These are phyloP conservation scores for Phalaenopsis aphrodite DNA, from an alignment of 106 monocot genomes.

Conservation along the genomic window DNA sequence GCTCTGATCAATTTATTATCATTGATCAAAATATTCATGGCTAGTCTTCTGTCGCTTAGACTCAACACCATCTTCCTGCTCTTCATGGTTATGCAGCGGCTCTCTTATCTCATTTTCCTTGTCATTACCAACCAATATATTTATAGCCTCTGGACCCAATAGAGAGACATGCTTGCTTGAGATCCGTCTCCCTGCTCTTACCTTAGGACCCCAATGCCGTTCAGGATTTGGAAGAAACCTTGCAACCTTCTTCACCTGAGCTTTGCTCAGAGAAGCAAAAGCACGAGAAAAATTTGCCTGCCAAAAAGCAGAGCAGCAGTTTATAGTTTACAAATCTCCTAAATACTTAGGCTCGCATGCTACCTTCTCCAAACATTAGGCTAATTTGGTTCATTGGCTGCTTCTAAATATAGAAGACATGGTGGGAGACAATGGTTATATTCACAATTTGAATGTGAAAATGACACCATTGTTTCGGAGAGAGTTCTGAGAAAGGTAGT, in stretches of 20 bases:
- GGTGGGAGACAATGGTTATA: too few relatives aligned
- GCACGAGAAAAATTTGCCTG: conserved; percentile 82
- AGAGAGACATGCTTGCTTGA: conserved; percentile 78
- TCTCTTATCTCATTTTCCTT: neutral
- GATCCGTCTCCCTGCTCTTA: conserved; percentile 73
- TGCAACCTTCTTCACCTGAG: conserved; percentile 66
- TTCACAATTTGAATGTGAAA: too few relatives aligned
- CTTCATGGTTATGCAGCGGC: neutral
- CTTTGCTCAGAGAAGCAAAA: conserved; percentile 63
- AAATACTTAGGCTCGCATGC: too few relatives aligned
- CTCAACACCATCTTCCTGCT: conserved; percentile 12
- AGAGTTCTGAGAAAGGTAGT: too few relatives aligned
- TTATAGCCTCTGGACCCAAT: conserved; percentile 28
- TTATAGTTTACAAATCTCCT: neutral
- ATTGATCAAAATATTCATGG: conserved; percentile 14
- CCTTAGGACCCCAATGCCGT: conserved; percentile 80
- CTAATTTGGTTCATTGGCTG: too few relatives aligned
- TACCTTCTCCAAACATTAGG: too few relatives aligned
- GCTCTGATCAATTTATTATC: neutral
- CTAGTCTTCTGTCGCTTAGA: conserved; percentile 52
- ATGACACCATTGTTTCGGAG: too few relatives aligned
- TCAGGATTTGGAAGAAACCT: conserved; percentile 83
- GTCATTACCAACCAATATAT: conserved; percentile 10
- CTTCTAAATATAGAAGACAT: too few relatives aligned
- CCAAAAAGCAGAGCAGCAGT: neutral